A percentile compares a stretch with the other conserved stretches of the same genome.
phyloP scores from a whole-genome alignment of 306 rosid genomes.

The Boehmeria nivea region DNA sequence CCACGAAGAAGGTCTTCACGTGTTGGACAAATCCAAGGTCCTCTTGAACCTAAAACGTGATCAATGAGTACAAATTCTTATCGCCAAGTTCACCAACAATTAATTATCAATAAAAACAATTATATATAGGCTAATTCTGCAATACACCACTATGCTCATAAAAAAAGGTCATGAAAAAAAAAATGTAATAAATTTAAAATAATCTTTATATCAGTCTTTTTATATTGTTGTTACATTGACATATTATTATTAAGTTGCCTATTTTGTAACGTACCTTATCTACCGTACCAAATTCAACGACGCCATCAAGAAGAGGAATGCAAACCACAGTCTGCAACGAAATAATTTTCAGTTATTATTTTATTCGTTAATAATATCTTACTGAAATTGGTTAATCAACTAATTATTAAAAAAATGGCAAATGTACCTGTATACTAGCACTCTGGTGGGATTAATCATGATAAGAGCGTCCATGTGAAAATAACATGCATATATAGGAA shows the following conservation, averaged over 20 bases:
- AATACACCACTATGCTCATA: too few species aligned
- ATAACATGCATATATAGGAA: neutral
- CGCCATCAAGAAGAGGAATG: conserved; percentile 82
- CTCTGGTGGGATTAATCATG: conserved; percentile 41
- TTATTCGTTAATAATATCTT: too few species aligned
- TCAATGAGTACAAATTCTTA: neutral
- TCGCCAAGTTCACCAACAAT: neutral
- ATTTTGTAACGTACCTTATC: conserved; percentile 55
- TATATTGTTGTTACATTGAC: too few species aligned
- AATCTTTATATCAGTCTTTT: too few species aligned
- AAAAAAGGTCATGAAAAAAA: too few species aligned
- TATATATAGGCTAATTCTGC: too few species aligned
- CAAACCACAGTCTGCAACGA: conserved; percentile 78
- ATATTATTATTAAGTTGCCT: too few species aligned
- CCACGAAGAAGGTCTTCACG: conserved; percentile 57
- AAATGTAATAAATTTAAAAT: too few species aligned
- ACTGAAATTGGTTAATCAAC: too few species aligned
- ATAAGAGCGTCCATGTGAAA: conserved; percentile 10
- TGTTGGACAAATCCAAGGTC: conserved; percentile 63
- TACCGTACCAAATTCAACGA: conserved; percentile 81
- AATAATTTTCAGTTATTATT: too few species aligned
- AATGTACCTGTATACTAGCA: conserved; percentile 73
- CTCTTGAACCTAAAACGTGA: conserved; percentile 51
- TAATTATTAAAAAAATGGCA: too few species aligned
- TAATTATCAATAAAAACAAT: too few species aligned